phyloP scores from a whole-genome alignment of 352 stramenopile genomes.

The Nothophytophthora sp. region DNA sequence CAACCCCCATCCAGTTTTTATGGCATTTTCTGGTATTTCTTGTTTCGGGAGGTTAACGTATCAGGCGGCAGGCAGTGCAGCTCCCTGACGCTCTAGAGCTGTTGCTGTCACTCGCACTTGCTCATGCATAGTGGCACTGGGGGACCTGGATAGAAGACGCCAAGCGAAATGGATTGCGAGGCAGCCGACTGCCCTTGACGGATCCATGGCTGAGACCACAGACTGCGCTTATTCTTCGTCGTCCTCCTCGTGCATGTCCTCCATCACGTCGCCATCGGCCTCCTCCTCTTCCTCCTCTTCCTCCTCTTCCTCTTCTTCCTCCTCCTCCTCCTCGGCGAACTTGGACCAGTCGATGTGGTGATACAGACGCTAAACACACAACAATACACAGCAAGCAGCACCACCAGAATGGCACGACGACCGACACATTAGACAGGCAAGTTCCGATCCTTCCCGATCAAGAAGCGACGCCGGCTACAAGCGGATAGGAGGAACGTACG shows the following conservation, averaged over 20 bases:
- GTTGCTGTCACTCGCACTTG: too few species aligned
- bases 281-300: slow-evolving; percentile 38
- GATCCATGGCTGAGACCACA: slow-evolving; percentile 1
- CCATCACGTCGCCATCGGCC: slow-evolving; percentile 34
- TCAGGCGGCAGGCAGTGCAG: too few species aligned
- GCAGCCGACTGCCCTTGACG: neutral
- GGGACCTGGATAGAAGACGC: slow-evolving; percentile 1
- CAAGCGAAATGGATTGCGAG: slow-evolving; percentile 13
- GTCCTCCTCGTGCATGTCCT: slow-evolving; percentile 38
- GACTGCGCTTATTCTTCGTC: slow-evolving; percentile 21
- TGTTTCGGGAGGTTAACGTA: neutral
- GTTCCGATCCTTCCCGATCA: too few species aligned
- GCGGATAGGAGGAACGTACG: slow-evolving; percentile 39
- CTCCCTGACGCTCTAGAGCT: too few species aligned
- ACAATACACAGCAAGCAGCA: slow-evolving; percentile 12
- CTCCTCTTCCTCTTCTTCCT: slow-evolving; percentile 74
- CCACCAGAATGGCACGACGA: slow-evolving; percentile 36
- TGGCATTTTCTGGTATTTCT: neutral
- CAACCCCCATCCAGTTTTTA: too few species aligned
- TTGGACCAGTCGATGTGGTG: slow-evolving; percentile 89
- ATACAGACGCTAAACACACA: slow-evolving; percentile 65
- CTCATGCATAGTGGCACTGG: too few species aligned
- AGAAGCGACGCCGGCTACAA: too few species aligned
- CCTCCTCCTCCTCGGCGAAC: slow-evolving; percentile 86
- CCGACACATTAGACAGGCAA: neutral